Evolutionary conservation across 345 rosid genomes (phyloP).

Genomic region (Durio zibethinus): DNA sequence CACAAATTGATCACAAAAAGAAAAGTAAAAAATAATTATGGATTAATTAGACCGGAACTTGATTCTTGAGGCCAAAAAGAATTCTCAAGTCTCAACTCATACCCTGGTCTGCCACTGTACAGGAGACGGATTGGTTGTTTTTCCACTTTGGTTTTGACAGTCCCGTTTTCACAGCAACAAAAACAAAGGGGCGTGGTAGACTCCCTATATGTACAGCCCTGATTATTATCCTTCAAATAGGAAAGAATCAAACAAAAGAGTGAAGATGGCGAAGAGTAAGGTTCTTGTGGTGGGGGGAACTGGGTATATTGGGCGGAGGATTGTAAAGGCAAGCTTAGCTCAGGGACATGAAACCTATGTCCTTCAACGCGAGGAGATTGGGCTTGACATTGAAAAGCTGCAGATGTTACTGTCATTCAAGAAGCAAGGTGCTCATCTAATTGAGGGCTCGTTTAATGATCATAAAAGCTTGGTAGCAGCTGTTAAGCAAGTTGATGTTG

Average conservation of each 20-base stretch:
- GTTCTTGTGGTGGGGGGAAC: slow-evolving; percentile 66
- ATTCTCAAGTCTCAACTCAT: too few relatives aligned
- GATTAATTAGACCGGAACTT: too few relatives aligned
- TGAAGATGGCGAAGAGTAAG: slow-evolving; percentile 30
- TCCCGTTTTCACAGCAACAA: too few relatives aligned
- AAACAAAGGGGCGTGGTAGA: too few relatives aligned
- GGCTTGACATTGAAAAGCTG: slow-evolving; percentile 62
- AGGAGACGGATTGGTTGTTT: too few relatives aligned
- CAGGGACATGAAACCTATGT: slow-evolving; percentile 55
- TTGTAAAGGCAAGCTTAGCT: slow-evolving; percentile 53
- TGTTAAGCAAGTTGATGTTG: slow-evolving; percentile 53
- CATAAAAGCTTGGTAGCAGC: slow-evolving; percentile 45
- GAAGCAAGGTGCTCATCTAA: slow-evolving; percentile 48
- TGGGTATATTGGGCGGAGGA: slow-evolving; percentile 55
- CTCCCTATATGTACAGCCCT: not conserved
- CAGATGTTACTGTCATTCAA: slow-evolving; percentile 49
- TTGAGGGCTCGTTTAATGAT: slow-evolving; percentile 50
- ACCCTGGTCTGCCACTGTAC: too few relatives aligned
- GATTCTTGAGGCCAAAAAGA: too few relatives aligned
- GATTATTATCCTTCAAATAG: not conserved
- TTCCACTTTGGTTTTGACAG: too few relatives aligned
- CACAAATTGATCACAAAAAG: too few relatives aligned
- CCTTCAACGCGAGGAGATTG: slow-evolving; percentile 52
- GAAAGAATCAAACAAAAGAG: not conserved
- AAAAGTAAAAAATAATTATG: too few relatives aligned